Percentiles rank a stretch among this genome's conserved stretches.
phyloP scores from a whole-genome alignment of 2,329 filamentous ascomycete species.

The Penicillium sp. region DNA sequence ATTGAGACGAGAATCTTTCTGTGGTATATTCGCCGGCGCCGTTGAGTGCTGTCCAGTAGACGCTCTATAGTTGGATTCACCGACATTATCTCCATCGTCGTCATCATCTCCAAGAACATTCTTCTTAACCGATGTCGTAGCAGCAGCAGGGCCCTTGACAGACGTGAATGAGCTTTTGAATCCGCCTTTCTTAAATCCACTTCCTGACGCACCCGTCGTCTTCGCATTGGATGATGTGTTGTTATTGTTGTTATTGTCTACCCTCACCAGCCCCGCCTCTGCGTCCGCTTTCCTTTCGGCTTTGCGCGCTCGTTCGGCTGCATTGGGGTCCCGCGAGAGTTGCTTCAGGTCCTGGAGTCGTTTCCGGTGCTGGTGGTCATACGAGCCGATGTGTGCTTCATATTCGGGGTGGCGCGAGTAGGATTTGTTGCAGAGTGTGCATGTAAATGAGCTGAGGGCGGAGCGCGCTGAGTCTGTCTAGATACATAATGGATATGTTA shows the following conservation, averaged over 20 bases:
- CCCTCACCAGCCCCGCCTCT: conserved; percentile 37
- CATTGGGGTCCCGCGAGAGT: conserved; percentile 40
- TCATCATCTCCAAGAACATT: conserved; percentile 43
- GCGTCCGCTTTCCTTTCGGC: conserved; percentile 42
- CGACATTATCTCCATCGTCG: conserved; percentile 28
- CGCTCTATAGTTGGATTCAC: neutral
- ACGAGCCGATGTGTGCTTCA: conserved; percentile 87
- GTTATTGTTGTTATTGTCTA: conserved; percentile 20
- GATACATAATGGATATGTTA: neutral
- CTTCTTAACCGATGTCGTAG: conserved; percentile 29
- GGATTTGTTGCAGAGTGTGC: conserved; percentile 83
- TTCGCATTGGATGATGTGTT: neutral
- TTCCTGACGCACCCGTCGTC: conserved; percentile 24
- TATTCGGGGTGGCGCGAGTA: conserved; percentile 95
- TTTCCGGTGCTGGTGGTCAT: conserved; percentile 94
- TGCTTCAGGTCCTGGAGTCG: conserved; percentile 46
- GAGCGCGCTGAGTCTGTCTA: conserved; percentile 65
- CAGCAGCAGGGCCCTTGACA: conserved; percentile 37
- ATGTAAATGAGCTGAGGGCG: conserved; percentile 77
- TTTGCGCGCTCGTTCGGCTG: conserved; percentile 39
- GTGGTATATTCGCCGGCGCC: neutral
- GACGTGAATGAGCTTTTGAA: conserved; percentile 73
- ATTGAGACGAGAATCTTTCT: neutral
- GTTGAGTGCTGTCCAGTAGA: neutral
- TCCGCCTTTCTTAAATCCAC: conserved; percentile 71